Evolutionary conservation across 1,284 basidiomycete species (phyloP).

Genomic region (Somion occarium): DNA sequence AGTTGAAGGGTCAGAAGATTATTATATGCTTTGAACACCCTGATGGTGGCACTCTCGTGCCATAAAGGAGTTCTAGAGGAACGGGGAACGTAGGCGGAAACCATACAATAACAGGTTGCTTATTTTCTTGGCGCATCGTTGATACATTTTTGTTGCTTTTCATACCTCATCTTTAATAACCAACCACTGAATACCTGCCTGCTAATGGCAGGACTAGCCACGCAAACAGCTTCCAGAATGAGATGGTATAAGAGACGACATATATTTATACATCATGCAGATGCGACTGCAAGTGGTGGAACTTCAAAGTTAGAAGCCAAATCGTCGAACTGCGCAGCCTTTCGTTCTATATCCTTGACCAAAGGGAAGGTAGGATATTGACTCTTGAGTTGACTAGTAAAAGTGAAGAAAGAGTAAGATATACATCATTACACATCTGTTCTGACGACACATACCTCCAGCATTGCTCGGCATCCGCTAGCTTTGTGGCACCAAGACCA

Average conservation of each 20-base stretch:
- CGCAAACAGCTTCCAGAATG: not conserved
- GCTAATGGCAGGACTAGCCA: no score
- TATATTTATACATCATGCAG: conserved; percentile 15
- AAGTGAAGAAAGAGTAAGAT: conserved; percentile 9
- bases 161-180: no score
- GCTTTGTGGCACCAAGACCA: conserved; percentile 56
- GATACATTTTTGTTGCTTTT: no score
- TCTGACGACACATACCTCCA: conserved; percentile 53
- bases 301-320: conserved; percentile 62
- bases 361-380: conserved; percentile 65
- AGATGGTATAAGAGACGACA: not conserved
- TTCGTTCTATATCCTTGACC: conserved; percentile 56
- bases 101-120: no score
- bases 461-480: conserved; percentile 44
- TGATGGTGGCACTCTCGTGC: no score
- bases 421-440: conserved; percentile 1
- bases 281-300: conserved; percentile 44
- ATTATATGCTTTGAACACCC: not conserved
- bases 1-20: not conserved
- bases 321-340: conserved; percentile 68
- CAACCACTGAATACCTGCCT: no score
- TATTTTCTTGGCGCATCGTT: no score
- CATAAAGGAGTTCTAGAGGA: no score
- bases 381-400: conserved; percentile 50
- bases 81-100: no score